A percentile compares a stretch with the other conserved stretches of the same genome.
Evolutionary conservation across 306 rosid genomes (phyloP).

Genomic region (Vachellia collinsii): DNA sequence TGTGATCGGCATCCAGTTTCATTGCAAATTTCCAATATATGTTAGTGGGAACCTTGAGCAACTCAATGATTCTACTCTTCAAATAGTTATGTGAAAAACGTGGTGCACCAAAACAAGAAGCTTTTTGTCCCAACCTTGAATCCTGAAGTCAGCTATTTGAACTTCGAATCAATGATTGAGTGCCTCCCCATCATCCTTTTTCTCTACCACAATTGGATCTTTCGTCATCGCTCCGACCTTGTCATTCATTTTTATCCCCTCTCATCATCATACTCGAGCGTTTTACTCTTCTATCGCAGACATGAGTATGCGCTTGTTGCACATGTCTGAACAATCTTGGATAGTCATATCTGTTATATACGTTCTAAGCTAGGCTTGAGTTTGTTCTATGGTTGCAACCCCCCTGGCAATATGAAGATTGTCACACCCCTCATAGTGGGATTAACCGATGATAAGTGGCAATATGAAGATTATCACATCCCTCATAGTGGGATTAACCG

Average conservation of each 20-base stretch:
- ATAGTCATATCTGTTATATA: conserved; percentile 4
- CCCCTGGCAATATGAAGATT: conserved; percentile 1
- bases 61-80: conserved; percentile 1
- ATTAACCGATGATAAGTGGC: conserved; percentile 16
- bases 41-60: not conserved
- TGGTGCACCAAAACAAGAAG: not conserved
- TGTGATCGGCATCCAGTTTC: conserved; percentile 5
- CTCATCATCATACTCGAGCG: conserved; percentile 4
- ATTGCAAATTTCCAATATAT: conserved; percentile 23
- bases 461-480: not conserved
- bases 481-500: conserved; percentile 15
- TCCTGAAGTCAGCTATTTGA: conserved; percentile 20
- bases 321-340: not conserved
- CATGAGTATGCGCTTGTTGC: conserved; percentile 3
- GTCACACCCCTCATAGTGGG: conserved; percentile 1
- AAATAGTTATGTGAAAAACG: not conserved
- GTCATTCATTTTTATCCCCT: not conserved
- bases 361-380: conserved; percentile 9
- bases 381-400: conserved; percentile 14
- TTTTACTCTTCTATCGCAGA: not conserved
- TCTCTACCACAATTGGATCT: conserved; percentile 4
- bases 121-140: conserved; percentile 1
- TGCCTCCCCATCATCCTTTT: not conserved
- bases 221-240: conserved; percentile 20
- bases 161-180: conserved; percentile 17